phyloP scores from a whole-genome alignment of 176 grass and related monocot genomes.

The Triticum timopheevii region DNA sequence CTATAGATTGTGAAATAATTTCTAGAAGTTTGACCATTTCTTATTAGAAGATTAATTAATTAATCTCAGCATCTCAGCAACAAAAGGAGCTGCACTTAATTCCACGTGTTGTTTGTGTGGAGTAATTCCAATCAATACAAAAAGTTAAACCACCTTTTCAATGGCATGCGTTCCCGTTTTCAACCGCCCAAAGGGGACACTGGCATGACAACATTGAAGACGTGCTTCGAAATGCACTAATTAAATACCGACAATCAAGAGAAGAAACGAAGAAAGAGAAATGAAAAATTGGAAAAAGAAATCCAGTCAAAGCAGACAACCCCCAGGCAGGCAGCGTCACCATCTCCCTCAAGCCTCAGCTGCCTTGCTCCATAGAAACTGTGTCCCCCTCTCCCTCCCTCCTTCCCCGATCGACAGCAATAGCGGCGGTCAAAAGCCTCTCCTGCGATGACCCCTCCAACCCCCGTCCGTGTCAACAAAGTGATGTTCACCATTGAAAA shows the following conservation, averaged over 20 bases:
- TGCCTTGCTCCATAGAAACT: constrained; percentile 50
- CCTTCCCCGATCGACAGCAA: constrained; percentile 34
- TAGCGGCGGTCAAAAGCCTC: constrained; percentile 67
- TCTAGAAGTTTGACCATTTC: too few relatives aligned
- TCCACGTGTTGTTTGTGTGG: constrained; percentile 3
- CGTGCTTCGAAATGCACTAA: not conserved
- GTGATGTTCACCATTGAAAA: too few relatives aligned
- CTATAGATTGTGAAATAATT: too few relatives aligned
- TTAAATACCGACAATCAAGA: not conserved
- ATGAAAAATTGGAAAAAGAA: constrained; percentile 13
- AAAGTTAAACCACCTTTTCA: constrained; percentile 6
- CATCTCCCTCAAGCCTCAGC: not conserved
- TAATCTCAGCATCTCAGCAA: too few relatives aligned
- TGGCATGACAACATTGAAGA: constrained; percentile 13
- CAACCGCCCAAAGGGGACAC: not conserved
- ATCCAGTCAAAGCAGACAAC: constrained; percentile 49
- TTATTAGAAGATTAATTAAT: too few relatives aligned
- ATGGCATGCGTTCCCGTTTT: not conserved
- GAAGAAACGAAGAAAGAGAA: not conserved
- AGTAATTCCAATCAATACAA: not conserved
- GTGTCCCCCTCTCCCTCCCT: constrained; percentile 31
- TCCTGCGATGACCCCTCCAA: constrained; percentile 5
- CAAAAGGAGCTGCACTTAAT: not conserved
- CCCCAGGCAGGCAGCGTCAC: constrained; percentile 23
- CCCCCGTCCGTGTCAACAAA: not conserved